phyloP scores from a whole-genome alignment of 2,329 filamentous ascomycete genomes.

The Pseudodiploospora longispora region DNA sequence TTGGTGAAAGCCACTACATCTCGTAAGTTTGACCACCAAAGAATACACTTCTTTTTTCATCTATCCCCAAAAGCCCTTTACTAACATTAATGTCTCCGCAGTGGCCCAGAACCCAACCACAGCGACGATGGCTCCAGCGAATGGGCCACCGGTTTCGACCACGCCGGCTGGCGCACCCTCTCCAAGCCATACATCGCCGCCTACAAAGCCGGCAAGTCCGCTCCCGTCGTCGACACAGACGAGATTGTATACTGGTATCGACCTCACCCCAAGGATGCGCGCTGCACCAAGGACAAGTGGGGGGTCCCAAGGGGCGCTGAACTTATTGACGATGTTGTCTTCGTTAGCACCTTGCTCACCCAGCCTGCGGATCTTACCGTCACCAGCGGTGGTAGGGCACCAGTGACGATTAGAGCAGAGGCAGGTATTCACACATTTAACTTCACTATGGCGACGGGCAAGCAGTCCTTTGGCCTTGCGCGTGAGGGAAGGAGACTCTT shows the following conservation, averaged over 20 bases:
- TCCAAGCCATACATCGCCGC: conserved; percentile 15
- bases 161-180: conserved; percentile 19
- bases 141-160: conserved; percentile 37
- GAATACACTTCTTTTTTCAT: no score
- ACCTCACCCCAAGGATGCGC: conserved; percentile 11
- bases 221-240: conserved; percentile 13
- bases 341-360: conserved; percentile 15
- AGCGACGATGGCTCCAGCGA: conserved; percentile 37
- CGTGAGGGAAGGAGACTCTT: conserved; percentile 8
- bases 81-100: neutral
- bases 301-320: conserved; percentile 12
- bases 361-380: conserved; percentile 13
- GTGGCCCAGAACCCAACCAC: conserved; percentile 16
- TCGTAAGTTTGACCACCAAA: conserved; percentile 6
- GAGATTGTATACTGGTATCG: conserved; percentile 18
- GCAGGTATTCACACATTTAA: conserved; percentile 14
- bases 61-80: no score
- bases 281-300: conserved; percentile 11
- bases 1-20: conserved; percentile 17
- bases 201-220: conserved; percentile 12
- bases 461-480: conserved; percentile 11
- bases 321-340: conserved; percentile 13
- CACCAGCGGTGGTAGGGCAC: conserved; percentile 9
- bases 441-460: conserved; percentile 15
- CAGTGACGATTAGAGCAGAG: conserved; percentile 10